A percentile compares a stretch with the other conserved stretches of the same genome.
phyloP scores from a whole-genome alignment of 2,329 filamentous ascomycete species.

The Fusarium annulatum region DNA sequence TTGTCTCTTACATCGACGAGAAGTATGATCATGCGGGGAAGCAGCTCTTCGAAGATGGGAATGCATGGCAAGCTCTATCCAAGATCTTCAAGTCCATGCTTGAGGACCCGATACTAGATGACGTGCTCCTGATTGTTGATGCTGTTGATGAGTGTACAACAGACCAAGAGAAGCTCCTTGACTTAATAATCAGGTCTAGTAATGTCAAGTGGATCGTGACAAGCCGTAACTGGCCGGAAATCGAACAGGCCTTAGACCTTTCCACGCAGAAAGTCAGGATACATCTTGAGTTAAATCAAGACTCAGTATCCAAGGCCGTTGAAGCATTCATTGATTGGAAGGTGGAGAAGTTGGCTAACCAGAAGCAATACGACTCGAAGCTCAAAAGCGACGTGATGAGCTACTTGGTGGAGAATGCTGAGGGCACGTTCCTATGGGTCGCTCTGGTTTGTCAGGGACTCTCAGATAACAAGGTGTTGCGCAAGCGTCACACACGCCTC shows the following conservation, averaged over 20 bases:
- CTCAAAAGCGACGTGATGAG: rapidly evolving
- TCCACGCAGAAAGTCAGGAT: neutral
- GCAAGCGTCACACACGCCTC: rapidly evolving
- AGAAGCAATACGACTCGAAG: rapidly evolving
- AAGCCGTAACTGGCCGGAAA: neutral
- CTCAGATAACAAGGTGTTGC: rapidly evolving
- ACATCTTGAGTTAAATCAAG: neutral
- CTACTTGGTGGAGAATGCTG: rapidly evolving
- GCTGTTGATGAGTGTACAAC: rapidly evolving
- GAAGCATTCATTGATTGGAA: rapidly evolving
- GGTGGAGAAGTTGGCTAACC: rapidly evolving
- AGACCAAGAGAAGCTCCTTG: neutral
- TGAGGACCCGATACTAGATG: rapidly evolving
- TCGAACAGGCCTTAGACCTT: too few relatives aligned
- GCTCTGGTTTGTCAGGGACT: neutral
- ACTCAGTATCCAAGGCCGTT: rapidly evolving
- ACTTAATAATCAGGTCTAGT: rapidly evolving
- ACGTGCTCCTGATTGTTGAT: rapidly evolving
- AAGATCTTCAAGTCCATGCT: neutral
- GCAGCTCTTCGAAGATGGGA: neutral
- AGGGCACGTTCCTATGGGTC: neutral
- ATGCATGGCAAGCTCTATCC: neutral
- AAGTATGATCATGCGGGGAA: rapidly evolving
- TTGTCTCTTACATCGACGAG: rapidly evolving
- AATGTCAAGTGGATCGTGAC: neutral